Evolutionary conservation across 257 asterid species (phyloP).

Genomic region (Anisodus acutangulus): DNA sequence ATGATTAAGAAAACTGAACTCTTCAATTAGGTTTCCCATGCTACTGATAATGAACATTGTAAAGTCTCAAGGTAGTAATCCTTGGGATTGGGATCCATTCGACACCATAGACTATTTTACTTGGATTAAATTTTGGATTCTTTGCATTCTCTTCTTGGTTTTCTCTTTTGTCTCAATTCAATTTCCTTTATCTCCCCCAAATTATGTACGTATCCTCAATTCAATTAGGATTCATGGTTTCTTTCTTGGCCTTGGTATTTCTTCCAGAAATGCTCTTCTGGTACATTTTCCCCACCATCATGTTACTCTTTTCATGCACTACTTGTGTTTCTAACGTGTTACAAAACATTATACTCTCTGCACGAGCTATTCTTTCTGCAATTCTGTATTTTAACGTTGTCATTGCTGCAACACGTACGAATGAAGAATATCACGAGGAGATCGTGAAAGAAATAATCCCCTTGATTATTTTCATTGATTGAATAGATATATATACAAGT

Average conservation of each 20-base stretch:
- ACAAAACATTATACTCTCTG: not conserved
- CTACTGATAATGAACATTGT: conserved; percentile 21
- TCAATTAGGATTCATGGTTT: conserved; percentile 27
- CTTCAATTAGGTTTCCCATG: conserved; percentile 12
- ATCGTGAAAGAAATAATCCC: not conserved
- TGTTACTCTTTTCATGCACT: conserved; percentile 24
- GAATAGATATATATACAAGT: no score
- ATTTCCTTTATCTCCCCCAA: no score
- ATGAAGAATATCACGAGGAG: not conserved
- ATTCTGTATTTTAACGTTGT: not conserved
- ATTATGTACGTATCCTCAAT: conserved; percentile 26
- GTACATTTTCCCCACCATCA: conserved; percentile 35
- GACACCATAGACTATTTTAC: conserved; percentile 21
- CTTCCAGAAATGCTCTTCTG: conserved; percentile 41
- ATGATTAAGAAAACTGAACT: not conserved
- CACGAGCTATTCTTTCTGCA: not conserved
- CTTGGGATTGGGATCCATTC: conserved; percentile 39
- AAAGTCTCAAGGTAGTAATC: conserved; percentile 34
- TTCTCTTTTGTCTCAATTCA: conserved; percentile 32
- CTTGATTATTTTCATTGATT: no score
- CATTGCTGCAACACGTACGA: not conserved
- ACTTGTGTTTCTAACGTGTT: conserved; percentile 12
- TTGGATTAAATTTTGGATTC: conserved; percentile 34
- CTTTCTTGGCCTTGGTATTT: conserved; percentile 34
- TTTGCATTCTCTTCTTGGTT: conserved; percentile 29